Conservation (phyloP, 2,329 filamentous ascomycete genomes). For the Hypoxylon sp. region DNA sequence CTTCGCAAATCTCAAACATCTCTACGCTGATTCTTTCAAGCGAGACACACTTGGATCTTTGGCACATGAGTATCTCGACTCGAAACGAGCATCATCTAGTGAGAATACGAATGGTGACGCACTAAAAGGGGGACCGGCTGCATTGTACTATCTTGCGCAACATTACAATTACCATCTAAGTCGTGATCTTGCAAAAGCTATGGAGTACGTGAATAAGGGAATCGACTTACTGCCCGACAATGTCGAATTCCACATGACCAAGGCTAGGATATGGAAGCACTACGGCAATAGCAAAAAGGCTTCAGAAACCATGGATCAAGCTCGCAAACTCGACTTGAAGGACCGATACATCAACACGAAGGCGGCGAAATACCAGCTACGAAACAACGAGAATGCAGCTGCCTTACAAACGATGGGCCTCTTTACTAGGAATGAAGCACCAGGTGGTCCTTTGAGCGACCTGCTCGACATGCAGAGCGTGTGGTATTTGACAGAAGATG, state of each 20-base stretch:
- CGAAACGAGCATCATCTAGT: slow-evolving; percentile 60
- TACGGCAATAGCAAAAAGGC: slow-evolving; percentile 84
- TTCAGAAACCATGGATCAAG: slow-evolving; percentile 88
- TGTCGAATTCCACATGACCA: slow-evolving; percentile 95
- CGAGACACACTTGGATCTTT: slow-evolving; percentile 81
- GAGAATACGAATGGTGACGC: slow-evolving; percentile 63
- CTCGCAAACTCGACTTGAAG: slow-evolving; percentile 86
- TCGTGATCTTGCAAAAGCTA: slow-evolving; percentile 85
- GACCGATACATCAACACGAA: slow-evolving; percentile 99
- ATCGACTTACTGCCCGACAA: slow-evolving; percentile 84
- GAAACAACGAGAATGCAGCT: slow-evolving; percentile 90
- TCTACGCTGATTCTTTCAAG: slow-evolving; percentile 86
- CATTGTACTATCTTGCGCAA: slow-evolving; percentile 93
- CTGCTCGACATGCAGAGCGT: slow-evolving; percentile 98
- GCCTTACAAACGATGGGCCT: slow-evolving; percentile 91
- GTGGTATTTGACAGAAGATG: slow-evolving; percentile 97
- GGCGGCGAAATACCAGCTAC: slow-evolving; percentile 94
- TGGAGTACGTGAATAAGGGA: slow-evolving; percentile 85
- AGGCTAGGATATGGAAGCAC: slow-evolving; percentile 95
- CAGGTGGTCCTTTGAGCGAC: slow-evolving; percentile 89
- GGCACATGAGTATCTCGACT: slow-evolving; percentile 82
- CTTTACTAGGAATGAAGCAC: slow-evolving; percentile 92
- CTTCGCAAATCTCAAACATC: slow-evolving; percentile 95
- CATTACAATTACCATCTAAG: slow-evolving; percentile 96
- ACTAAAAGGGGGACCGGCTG: slow-evolving; percentile 79